phyloP scores from a whole-genome alignment of 2,329 filamentous ascomycete species.

The Xylariaceae sp. region DNA sequence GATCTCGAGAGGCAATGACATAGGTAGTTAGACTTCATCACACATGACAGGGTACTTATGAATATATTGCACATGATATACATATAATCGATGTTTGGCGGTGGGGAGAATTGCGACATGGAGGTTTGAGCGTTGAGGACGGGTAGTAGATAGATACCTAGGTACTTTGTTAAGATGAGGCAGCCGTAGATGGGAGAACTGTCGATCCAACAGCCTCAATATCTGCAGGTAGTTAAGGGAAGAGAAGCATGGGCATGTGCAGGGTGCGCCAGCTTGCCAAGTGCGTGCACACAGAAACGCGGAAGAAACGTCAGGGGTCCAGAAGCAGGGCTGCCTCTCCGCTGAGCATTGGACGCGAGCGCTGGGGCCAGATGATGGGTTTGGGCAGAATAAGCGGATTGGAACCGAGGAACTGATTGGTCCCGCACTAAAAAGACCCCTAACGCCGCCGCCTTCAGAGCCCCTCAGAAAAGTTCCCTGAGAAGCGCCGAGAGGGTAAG shows the following conservation, averaged over 20 bases:
- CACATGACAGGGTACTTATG: not conserved
- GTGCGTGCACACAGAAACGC: slow-evolving; percentile 19
- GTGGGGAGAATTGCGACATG: slow-evolving; percentile 13
- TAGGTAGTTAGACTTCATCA: not conserved
- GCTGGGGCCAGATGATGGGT: too few species aligned
- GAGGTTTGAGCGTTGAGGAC: slow-evolving; percentile 5
- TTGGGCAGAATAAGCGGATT: too few species aligned
- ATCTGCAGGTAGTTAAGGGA: slow-evolving; percentile 23
- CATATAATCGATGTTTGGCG: slow-evolving; percentile 3
- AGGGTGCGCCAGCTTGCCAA: too few species aligned
- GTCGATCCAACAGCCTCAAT: slow-evolving; percentile 28
- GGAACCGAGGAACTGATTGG: too few species aligned
- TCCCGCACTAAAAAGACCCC: too few species aligned
- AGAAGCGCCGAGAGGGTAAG: too few species aligned
- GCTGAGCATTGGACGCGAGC: too few species aligned
- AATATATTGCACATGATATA: not conserved
- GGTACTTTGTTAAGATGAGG: slow-evolving; percentile 15
- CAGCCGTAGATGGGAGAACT: slow-evolving; percentile 16
- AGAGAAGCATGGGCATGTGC: slow-evolving; percentile 3
- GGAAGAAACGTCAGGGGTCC: slow-evolving; percentile 22
- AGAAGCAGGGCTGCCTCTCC: slow-evolving; percentile 22
- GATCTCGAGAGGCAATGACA: not conserved
- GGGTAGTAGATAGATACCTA: not conserved
- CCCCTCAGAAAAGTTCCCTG: too few species aligned
- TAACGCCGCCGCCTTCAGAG: too few species aligned